These are phyloP conservation scores for Scytalidium sp. DNA, from an alignment of 2,329 filamentous ascomycete species.

Conservation along the genomic window DNA sequence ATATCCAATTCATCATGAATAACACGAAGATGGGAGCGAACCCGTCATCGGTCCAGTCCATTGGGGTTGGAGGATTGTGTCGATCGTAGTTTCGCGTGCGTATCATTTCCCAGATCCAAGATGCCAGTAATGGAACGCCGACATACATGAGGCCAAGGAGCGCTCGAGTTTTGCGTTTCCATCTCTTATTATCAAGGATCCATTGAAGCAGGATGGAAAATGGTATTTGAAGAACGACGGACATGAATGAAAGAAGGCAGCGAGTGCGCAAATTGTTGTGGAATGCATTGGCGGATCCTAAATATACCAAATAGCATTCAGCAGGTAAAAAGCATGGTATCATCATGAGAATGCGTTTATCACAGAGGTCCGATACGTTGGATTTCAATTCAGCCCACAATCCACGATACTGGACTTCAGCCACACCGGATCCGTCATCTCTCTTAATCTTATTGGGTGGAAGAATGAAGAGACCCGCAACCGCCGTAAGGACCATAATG, in stretches of 20 bases:
- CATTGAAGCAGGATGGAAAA: slow-evolving; percentile 20
- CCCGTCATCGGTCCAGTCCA: slow-evolving; percentile 22
- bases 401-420: slow-evolving; percentile 20
- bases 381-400: slow-evolving; percentile 26
- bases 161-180: slow-evolving; percentile 12
- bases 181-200: slow-evolving; percentile 13
- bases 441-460: slow-evolving; percentile 22
- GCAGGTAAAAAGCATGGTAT: slow-evolving; percentile 16
- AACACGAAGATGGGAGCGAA: slow-evolving; percentile 22
- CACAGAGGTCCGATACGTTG: slow-evolving; percentile 23
- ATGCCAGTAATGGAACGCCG: slow-evolving; percentile 20
- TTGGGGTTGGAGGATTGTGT: slow-evolving; percentile 11
- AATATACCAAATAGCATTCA: slow-evolving; percentile 29
- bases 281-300: slow-evolving; percentile 30
- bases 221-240: slow-evolving; percentile 29
- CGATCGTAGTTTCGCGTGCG: slow-evolving; percentile 23
- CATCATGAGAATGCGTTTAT: slow-evolving; percentile 16
- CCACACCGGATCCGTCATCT: slow-evolving; percentile 25
- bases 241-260: slow-evolving; percentile 27
- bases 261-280: slow-evolving; percentile 27
- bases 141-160: slow-evolving; percentile 20
- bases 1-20: slow-evolving; percentile 21
- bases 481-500: slow-evolving; percentile 16
- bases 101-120: slow-evolving; percentile 29
- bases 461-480: slow-evolving; percentile 14